These are phyloP conservation scores for Talaromyces islandicus DNA, from an alignment of 2,329 filamentous ascomycete species.

Conservation along the genomic window DNA sequence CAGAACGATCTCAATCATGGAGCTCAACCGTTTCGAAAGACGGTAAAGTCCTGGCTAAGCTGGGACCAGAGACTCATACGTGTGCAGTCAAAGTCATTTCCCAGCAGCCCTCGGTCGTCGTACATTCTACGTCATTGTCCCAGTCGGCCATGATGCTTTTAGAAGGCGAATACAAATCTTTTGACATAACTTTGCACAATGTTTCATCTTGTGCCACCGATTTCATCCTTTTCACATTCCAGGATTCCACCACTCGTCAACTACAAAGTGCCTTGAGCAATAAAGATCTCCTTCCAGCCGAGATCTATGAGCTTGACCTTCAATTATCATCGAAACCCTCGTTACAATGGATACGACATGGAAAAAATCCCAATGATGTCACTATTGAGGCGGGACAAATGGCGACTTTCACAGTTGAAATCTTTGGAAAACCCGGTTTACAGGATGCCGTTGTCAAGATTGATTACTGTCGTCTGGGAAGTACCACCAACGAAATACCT, in stretches of 20 bases:
- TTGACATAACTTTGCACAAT: conserved; percentile 77
- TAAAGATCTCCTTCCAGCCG: conserved; percentile 69
- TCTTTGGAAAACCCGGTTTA: conserved; percentile 78
- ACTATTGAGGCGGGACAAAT: conserved; percentile 63
- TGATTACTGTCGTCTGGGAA: conserved; percentile 78
- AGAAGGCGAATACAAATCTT: conserved; percentile 75
- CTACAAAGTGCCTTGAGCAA: conserved; percentile 69
- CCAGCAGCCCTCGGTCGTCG: conserved; percentile 67
- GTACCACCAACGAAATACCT: conserved; percentile 59
- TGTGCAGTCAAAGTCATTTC: conserved; percentile 66
- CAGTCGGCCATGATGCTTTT: conserved; percentile 88
- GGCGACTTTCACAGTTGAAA: conserved; percentile 72
- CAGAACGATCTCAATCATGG: conserved; percentile 43
- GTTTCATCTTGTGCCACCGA: conserved; percentile 70
- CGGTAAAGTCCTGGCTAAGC: conserved; percentile 26
- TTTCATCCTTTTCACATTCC: conserved; percentile 80
- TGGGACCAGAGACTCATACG: conserved; percentile 30
- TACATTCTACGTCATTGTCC: conserved; percentile 70
- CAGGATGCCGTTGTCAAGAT: conserved; percentile 74
- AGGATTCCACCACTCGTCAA: conserved; percentile 76
- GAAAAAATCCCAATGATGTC: conserved; percentile 40
- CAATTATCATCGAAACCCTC: conserved; percentile 71
- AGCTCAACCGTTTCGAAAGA: conserved; percentile 35
- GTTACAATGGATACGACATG: conserved; percentile 49
- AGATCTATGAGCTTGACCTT: conserved; percentile 80